Conservation (phyloP, 768 basidiomycete species). For the Boletus eberwhitei region DNA sequence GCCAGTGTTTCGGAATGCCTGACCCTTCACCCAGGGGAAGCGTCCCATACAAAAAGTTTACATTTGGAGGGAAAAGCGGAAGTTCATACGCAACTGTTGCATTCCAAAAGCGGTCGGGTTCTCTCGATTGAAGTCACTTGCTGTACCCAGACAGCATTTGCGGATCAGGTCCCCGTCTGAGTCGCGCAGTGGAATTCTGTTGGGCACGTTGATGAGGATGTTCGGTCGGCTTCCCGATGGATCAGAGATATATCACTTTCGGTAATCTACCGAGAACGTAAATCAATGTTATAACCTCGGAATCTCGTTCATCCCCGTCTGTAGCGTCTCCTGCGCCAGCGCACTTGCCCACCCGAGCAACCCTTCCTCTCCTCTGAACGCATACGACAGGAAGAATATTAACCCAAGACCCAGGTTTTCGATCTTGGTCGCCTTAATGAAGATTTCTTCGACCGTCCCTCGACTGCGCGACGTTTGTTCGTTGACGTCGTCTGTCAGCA, state of each 20-base stretch:
- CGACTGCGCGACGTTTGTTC: conserved; percentile 48
- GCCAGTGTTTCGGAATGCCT: neutral
- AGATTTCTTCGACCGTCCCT: conserved; percentile 68
- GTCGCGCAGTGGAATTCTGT: neutral
- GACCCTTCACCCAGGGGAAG: conserved; percentile 49
- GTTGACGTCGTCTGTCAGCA: conserved; percentile 40
- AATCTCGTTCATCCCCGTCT: conserved; percentile 58
- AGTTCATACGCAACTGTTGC: conserved; percentile 70
- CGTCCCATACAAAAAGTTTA: conserved; percentile 69
- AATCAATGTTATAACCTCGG: conserved; percentile 22
- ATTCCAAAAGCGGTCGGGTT: conserved; percentile 45
- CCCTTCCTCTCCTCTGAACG: conserved; percentile 39
- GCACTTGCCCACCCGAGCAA: conserved; percentile 65
- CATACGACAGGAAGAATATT: conserved; percentile 61
- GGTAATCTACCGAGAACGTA: neutral
- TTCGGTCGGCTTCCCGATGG: neutral
- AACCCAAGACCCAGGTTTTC: conserved; percentile 72
- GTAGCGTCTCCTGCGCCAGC: conserved; percentile 67
- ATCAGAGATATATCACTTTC: neutral
- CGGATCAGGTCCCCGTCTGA: neutral
- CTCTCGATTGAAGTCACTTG: neutral
- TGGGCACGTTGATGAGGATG: neutral
- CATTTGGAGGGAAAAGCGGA: conserved; percentile 75
- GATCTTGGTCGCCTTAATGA: conserved; percentile 68
- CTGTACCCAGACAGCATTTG: too few species aligned